phyloP scores from a whole-genome alignment of 2,329 filamentous ascomycete genomes.

The Xylaria multiplex region DNA sequence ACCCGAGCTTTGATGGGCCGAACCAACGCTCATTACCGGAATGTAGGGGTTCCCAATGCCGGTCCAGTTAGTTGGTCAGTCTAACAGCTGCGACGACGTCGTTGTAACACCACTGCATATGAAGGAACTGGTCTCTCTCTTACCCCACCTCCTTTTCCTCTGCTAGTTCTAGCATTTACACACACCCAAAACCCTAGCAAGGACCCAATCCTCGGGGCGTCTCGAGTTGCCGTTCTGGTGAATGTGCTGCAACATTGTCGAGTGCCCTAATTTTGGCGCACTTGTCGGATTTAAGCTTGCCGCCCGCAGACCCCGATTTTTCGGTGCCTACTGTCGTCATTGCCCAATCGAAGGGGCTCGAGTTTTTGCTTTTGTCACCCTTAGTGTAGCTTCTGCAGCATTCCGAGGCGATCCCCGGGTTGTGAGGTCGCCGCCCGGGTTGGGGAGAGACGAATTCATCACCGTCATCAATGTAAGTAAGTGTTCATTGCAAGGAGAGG shows the following conservation, averaged over 20 bases:
- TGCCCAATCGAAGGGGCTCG: slow-evolving; percentile 8
- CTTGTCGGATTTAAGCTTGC: slow-evolving; percentile 14
- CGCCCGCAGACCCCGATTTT: slow-evolving; percentile 8
- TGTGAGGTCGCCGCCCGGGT: slow-evolving; percentile 23
- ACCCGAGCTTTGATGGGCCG: slow-evolving; percentile 20
- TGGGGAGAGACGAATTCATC: slow-evolving; percentile 5
- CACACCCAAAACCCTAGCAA: slow-evolving; percentile 13
- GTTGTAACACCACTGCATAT: slow-evolving; percentile 27
- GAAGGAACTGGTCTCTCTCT: slow-evolving; percentile 11
- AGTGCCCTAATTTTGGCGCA: background rate
- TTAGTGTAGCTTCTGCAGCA: slow-evolving; percentile 27
- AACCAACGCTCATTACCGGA: slow-evolving; percentile 21
- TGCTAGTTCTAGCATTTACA: slow-evolving; percentile 14
- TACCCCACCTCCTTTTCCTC: slow-evolving; percentile 11
- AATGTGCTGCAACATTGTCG: slow-evolving; percentile 8
- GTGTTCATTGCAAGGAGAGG: slow-evolving; percentile 1
- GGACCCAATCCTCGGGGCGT: background rate
- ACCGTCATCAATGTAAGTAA: background rate
- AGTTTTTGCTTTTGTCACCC: slow-evolving; percentile 4
- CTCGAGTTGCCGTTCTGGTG: slow-evolving; percentile 9
- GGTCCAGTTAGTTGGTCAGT: slow-evolving; percentile 5
- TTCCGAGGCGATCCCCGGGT: slow-evolving; percentile 27
- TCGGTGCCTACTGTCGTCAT: slow-evolving; percentile 5
- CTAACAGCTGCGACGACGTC: slow-evolving; percentile 22
- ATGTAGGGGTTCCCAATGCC: slow-evolving; percentile 16